Evolutionary conservation across 495 filamentous ascomycete species (phyloP).

Genomic region (Clohesyomyces aquaticus): DNA sequence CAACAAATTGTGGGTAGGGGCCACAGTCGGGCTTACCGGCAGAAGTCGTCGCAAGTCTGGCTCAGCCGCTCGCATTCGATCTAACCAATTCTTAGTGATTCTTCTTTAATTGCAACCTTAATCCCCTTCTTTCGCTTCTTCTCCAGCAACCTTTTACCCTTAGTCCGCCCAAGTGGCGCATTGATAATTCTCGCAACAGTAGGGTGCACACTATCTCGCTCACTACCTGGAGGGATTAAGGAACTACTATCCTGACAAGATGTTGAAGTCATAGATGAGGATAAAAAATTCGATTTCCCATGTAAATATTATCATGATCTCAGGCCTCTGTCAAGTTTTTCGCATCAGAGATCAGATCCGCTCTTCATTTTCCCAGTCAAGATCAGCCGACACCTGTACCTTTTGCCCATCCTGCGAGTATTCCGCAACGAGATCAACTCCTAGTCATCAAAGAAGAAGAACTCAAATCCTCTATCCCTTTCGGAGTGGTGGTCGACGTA

Average conservation of each 20-base stretch:
- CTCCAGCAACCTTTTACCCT: background rate
- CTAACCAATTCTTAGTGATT: background rate
- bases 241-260: constrained; percentile 1
- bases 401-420: constrained; percentile 1
- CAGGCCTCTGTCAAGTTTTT: background rate
- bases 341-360: background rate
- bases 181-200: constrained; percentile 1
- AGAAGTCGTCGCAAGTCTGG: background rate
- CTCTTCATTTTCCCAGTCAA: constrained; percentile 1
- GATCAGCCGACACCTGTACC: background rate
- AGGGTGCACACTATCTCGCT: background rate
- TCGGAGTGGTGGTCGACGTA: background rate
- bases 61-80: background rate
- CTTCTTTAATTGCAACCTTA: background rate
- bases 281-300: background rate
- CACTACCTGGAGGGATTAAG: background rate
- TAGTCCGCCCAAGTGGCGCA: background rate
- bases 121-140: background rate
- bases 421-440: constrained; percentile 1
- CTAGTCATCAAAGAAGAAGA: constrained; percentile 1
- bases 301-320: background rate
- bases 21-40: background rate
- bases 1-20: constrained; percentile 1
- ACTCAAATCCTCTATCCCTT: background rate
- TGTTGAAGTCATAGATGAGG: background rate